Base-by-base conservation (phyloP, 352 stramenopile species). In the Phytophthora citrophthora region DNA sequence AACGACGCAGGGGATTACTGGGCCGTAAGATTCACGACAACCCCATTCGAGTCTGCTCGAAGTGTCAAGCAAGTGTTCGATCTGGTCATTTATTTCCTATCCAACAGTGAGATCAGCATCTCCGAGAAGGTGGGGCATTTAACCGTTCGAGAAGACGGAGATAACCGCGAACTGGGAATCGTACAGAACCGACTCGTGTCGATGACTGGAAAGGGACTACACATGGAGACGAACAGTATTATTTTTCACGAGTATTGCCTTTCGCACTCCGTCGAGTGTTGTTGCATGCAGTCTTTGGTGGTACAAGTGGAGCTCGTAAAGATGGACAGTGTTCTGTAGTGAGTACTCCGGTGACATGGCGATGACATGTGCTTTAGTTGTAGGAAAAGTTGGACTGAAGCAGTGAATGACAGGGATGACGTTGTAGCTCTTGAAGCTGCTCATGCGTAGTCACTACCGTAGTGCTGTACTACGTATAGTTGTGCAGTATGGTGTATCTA, bases 131-230 rank as follows among this genome's bases (percentile, higher is more conserved):
- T 81, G 29, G 76, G 74, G 3, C 57, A 72, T 46, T 57, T 81
- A 18, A 75, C 67, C 47, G 67, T 82, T 47, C 76, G 76, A 18
- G 71, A 83, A 41, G 64, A 76, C 49, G 74, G 81, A 23, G 70
- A 76, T 48, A 64, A 24, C 15, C 26, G 51, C 11, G 44, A 56
- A 12, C 44, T 48, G 16, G 64, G 70, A 3, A 53, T 78, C 23
- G 61, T 64, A 9, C 73, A 81, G 58, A 50, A 70, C 29, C 74
- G 74, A 1, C 32, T 81, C 12, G 58, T 81, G 4, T 54, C 65
- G 4, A 54, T 50, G 12, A 70, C 67, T 2, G 24, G 41, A 0
- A 49, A 61, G 11, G 48, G 60, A 0, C 39, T 74, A 2, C 47
- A 47, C 5, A 66, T 83, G 32, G 77, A 86, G 61, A 61, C 67